Evolutionary conservation across 2,329 filamentous ascomycete genomes (phyloP).

Genomic region (Neophaeococcomyces aloes): DNA sequence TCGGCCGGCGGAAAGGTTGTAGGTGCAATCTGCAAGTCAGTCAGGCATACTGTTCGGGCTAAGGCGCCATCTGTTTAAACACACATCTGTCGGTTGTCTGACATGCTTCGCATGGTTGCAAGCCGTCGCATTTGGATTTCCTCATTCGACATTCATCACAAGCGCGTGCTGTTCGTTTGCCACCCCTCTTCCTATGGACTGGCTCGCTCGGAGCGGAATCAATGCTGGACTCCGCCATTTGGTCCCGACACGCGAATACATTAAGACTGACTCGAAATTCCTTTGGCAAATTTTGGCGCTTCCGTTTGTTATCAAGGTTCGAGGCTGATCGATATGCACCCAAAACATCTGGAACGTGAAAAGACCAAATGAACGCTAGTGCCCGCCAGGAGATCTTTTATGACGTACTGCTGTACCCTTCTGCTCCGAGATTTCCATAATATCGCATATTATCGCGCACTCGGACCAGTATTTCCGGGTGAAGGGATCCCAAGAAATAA

Average conservation of each 20-base stretch:
- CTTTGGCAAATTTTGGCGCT: too few relatives aligned
- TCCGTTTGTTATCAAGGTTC: too few relatives aligned
- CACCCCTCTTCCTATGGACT: not conserved
- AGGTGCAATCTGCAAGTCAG: slow-evolving; percentile 13
- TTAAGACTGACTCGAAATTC: not conserved
- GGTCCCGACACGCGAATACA: not conserved
- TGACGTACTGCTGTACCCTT: too few relatives aligned
- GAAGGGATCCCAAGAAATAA: too few relatives aligned
- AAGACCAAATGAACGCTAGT: too few relatives aligned
- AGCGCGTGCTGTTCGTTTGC: slow-evolving; percentile 16
- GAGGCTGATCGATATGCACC: too few relatives aligned
- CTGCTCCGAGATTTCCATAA: too few relatives aligned
- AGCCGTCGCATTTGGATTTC: slow-evolving; percentile 33
- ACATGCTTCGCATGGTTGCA: slow-evolving; percentile 33
- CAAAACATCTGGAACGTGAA: too few relatives aligned
- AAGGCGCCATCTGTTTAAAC: not conserved
- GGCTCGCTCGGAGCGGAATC: not conserved
- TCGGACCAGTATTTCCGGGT: too few relatives aligned
- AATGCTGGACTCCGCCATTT: slow-evolving; percentile 1
- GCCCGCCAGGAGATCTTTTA: too few relatives aligned
- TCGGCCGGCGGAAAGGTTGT: slow-evolving; percentile 10
- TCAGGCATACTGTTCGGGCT: not conserved
- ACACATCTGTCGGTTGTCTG: slow-evolving; percentile 10
- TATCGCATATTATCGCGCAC: too few relatives aligned
- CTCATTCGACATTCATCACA: slow-evolving; percentile 33